Evolutionary conservation across 495 filamentous ascomycete genomes (phyloP).

Genomic region (Penicillium cinerascens): DNA sequence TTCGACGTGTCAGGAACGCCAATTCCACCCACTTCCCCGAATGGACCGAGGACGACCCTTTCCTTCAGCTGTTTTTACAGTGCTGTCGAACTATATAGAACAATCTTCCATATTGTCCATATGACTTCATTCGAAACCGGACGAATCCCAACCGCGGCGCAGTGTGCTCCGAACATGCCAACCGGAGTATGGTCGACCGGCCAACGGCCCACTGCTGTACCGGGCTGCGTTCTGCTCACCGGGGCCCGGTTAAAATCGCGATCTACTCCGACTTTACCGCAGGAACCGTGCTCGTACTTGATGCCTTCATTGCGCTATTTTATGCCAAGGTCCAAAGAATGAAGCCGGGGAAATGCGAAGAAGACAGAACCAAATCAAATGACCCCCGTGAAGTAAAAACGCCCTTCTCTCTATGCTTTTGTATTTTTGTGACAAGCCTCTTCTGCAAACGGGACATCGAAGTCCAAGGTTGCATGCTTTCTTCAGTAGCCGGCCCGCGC

Average conservation of each 20-base stretch:
- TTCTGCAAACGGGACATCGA: not conserved
- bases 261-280: conserved; percentile 2
- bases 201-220: conserved; percentile 27
- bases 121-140: not conserved
- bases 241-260: conserved; percentile 26
- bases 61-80: not conserved
- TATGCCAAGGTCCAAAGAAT: not conserved
- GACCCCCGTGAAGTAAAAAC: not conserved
- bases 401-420: not conserved
- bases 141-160: conserved; percentile 23
- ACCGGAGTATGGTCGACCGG: conserved; percentile 29
- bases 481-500: conserved; percentile 7
- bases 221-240: conserved; percentile 24
- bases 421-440: not conserved
- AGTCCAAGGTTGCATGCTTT: not conserved
- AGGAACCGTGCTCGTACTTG: not conserved
- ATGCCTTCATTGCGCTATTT: not conserved
- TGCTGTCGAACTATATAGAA: not conserved
- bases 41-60: not conserved
- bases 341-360: not conserved
- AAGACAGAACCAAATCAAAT: not conserved
- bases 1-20: not conserved
- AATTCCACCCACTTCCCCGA: not conserved
- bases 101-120: not conserved
- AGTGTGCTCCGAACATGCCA: conserved; percentile 38